phyloP scores from a whole-genome alignment of 352 stramenopile species.

The Globisporangium recalcitrans region DNA sequence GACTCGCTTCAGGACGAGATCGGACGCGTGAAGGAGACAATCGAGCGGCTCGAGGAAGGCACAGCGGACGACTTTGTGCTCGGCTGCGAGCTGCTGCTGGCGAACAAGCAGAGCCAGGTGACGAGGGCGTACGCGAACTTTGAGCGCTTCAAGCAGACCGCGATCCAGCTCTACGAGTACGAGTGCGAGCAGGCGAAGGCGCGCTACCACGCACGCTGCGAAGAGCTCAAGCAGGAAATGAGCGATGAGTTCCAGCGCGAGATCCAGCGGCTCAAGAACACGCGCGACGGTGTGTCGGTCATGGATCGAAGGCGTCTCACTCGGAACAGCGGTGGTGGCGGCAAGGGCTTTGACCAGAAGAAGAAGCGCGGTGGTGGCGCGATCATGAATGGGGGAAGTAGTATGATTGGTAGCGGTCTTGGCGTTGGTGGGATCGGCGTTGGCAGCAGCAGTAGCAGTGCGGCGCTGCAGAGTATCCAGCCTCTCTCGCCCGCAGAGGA shows the following conservation, averaged over 20 bases:
- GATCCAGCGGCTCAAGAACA: slow-evolving; percentile 43
- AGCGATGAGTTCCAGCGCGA: slow-evolving; percentile 44
- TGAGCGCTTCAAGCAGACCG: slow-evolving; percentile 24
- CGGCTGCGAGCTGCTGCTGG: slow-evolving; percentile 26
- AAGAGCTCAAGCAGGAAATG: slow-evolving; percentile 49
- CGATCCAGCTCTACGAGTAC: slow-evolving; percentile 33
- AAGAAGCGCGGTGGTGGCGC: slow-evolving; percentile 7
- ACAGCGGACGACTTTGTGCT: slow-evolving; percentile 33
- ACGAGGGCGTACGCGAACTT: slow-evolving; percentile 26
- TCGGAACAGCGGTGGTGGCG: slow-evolving; percentile 19
- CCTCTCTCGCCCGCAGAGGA: slow-evolving; percentile 25
- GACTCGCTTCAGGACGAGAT: slow-evolving; percentile 29
- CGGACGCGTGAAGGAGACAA: slow-evolving; percentile 18
- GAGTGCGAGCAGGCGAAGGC: slow-evolving; percentile 32
- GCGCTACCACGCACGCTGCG: slow-evolving; percentile 39
- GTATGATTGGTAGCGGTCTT: slow-evolving; percentile 11
- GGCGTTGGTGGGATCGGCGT: slow-evolving; percentile 16
- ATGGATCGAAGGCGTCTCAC: slow-evolving; percentile 47
- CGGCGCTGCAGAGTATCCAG: background rate
- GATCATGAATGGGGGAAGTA: background rate
- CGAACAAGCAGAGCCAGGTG: slow-evolving; percentile 20
- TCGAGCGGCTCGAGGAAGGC: slow-evolving; percentile 26
- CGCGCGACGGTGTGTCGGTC: slow-evolving; percentile 60
- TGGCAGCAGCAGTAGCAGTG: background rate
- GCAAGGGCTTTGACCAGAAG: slow-evolving; percentile 16